Evolutionary conservation across 2,329 filamentous ascomycete species (phyloP).

Genomic region (Ceratocystis diversiconidia): DNA sequence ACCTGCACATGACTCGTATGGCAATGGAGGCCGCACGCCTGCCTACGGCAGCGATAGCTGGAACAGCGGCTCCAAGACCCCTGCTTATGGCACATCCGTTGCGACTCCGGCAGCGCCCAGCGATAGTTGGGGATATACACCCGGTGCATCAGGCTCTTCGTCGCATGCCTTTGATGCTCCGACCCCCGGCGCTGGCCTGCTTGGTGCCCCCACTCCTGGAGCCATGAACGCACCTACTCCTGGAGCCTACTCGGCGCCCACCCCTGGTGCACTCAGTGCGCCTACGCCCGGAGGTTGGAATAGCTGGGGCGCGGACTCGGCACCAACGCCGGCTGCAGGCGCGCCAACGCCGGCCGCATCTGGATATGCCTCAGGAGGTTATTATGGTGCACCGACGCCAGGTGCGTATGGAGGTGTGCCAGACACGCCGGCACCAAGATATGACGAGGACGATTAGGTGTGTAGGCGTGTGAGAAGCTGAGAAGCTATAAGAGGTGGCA

Average conservation of each 20-base stretch:
- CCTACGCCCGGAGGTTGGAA: conserved; percentile 56
- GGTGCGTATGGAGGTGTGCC: conserved; percentile 42
- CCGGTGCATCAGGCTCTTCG: conserved; percentile 32
- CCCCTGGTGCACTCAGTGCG: conserved; percentile 45
- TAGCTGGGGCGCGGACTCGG: conserved; percentile 47
- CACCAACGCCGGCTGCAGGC: conserved; percentile 48
- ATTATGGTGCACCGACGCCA: conserved; percentile 50
- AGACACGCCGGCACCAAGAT: conserved; percentile 46
- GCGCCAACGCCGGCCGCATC: conserved; percentile 58
- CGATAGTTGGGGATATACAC: conserved; percentile 47
- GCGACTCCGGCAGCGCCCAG: conserved; percentile 44
- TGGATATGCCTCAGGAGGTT: conserved; percentile 33
- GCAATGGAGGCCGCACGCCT: conserved; percentile 53
- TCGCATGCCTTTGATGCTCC: conserved; percentile 52
- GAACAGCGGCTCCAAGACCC: conserved; percentile 60
- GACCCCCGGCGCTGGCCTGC: conserved; percentile 44
- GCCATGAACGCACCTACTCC: conserved; percentile 57
- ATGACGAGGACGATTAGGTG: conserved; percentile 32
- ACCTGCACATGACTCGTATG: conserved; percentile 49
- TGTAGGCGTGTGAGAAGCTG: background rate
- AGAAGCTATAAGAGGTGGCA: background rate
- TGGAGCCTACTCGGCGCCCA: conserved; percentile 51
- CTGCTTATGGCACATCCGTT: conserved; percentile 50
- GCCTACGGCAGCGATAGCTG: conserved; percentile 50
- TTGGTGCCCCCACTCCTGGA: conserved; percentile 46